These are phyloP conservation scores for Coix lacrymajobi DNA, from an alignment of 176 grass and related monocot genomes.

Conservation along the genomic window DNA sequence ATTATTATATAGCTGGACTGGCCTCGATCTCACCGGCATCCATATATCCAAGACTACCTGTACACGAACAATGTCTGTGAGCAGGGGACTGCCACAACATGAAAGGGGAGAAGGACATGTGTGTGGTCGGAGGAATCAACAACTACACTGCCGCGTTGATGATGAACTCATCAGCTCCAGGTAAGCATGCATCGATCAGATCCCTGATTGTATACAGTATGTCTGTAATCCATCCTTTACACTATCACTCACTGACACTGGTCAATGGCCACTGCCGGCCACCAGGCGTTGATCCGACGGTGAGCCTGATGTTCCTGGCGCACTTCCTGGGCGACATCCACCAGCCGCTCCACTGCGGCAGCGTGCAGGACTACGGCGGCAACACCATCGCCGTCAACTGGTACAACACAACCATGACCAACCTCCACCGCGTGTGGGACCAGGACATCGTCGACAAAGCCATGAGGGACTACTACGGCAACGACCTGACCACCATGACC, in stretches of 20 bases:
- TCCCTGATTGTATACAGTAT: too few species aligned
- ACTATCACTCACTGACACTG: too few species aligned
- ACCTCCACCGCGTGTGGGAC: slow-evolving; percentile 43
- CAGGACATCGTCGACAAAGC: slow-evolving; percentile 59
- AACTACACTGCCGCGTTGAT: slow-evolving; percentile 55
- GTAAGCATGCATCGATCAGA: neutral
- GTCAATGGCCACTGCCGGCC: too few species aligned
- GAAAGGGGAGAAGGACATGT: slow-evolving; percentile 39
- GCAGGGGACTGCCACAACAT: slow-evolving; percentile 64
- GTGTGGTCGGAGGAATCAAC: slow-evolving; percentile 69
- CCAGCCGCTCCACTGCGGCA: slow-evolving; percentile 54
- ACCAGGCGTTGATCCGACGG: slow-evolving; percentile 29
- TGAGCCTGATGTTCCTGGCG: slow-evolving; percentile 57
- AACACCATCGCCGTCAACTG: slow-evolving; percentile 56
- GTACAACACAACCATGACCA: slow-evolving; percentile 30
- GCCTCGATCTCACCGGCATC: too few species aligned
- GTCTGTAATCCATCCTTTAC: neutral
- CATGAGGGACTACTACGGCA: slow-evolving; percentile 69
- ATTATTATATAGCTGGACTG: neutral
- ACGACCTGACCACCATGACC: slow-evolving; percentile 53
- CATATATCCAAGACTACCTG: too few species aligned
- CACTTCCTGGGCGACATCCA: slow-evolving; percentile 73
- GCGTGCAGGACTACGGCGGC: slow-evolving; percentile 32
- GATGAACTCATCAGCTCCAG: slow-evolving; percentile 31
- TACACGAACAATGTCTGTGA: neutral